phyloP scores from a whole-genome alignment of 768 basidiomycete species.

The Suillus variegatus region DNA sequence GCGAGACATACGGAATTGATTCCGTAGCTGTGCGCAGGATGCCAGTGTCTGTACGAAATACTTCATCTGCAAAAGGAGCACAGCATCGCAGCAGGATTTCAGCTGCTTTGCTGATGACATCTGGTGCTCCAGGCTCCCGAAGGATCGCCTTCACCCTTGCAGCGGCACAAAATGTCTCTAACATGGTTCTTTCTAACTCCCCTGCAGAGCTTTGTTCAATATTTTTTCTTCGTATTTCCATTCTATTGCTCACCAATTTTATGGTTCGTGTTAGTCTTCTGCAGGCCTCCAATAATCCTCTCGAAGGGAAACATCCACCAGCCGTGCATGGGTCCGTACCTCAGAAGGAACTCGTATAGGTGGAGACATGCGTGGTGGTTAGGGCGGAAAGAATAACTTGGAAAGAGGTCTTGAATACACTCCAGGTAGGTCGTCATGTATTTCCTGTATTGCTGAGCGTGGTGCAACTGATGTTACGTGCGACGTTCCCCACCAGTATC shows the following conservation, averaged over 20 bases:
- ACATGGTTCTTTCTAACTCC: constrained; percentile 11
- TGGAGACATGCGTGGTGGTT: constrained; percentile 34
- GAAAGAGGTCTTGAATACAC: too few species aligned
- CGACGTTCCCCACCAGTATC: constrained; percentile 22
- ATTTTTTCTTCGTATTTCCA: too few species aligned
- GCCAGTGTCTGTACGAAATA: background rate
- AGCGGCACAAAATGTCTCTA: constrained; percentile 6
- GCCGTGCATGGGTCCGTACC: too few species aligned
- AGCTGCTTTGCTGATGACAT: background rate
- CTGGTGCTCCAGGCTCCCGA: background rate
- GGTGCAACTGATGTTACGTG: background rate
- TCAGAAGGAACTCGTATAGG: constrained; percentile 22
- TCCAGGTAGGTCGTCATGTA: too few species aligned
- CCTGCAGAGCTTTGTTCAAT: constrained; percentile 2
- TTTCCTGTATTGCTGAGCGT: too few species aligned
- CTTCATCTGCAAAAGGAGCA: background rate
- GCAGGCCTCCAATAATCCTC: too few species aligned
- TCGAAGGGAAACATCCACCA: too few species aligned
- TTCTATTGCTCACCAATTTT: too few species aligned
- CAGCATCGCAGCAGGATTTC: constrained; percentile 1
- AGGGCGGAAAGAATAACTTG: too few species aligned
- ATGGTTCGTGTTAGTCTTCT: too few species aligned
- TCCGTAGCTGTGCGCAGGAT: too few species aligned
- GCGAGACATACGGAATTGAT: too few species aligned
- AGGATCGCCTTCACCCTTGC: constrained; percentile 9